Conservation (phyloP, 148 eudicot genomes). For the Persicaria tinctoria region DNA sequence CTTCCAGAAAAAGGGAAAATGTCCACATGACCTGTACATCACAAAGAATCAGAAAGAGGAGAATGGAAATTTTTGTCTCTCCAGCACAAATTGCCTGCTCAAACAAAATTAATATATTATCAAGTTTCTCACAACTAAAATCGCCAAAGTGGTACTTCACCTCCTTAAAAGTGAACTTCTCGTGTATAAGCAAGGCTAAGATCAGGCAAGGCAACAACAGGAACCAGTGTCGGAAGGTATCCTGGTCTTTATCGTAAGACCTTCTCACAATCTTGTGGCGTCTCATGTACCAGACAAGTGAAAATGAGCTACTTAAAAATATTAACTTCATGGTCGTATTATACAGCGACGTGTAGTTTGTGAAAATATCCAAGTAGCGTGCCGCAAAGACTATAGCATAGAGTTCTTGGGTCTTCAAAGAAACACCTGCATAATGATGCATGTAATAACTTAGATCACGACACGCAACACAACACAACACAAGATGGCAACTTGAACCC, state of each 20-base stretch:
- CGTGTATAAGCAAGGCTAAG: constrained; percentile 62
- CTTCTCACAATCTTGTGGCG: constrained; percentile 51
- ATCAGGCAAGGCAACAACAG: constrained; percentile 49
- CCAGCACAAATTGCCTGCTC: not conserved
- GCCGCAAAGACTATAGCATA: constrained; percentile 68
- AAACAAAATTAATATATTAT: not conserved
- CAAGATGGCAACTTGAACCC: not conserved
- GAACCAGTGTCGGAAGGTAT: constrained; percentile 73
- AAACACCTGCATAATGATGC: constrained; percentile 44
- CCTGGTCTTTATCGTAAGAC: constrained; percentile 68
- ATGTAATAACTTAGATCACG: not conserved
- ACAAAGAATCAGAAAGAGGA: constrained; percentile 8
- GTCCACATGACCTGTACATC: constrained; percentile 85
- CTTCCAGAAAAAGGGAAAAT: constrained; percentile 87
- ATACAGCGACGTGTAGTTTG: constrained; percentile 68
- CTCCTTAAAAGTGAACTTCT: constrained; percentile 84
- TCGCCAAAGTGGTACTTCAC: constrained; percentile 24
- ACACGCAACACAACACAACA: not conserved
- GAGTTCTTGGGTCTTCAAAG: constrained; percentile 93
- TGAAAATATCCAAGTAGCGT: constrained; percentile 81
- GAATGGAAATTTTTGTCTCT: not conserved
- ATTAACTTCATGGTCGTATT: constrained; percentile 75
- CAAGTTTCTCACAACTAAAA: constrained; percentile 1
- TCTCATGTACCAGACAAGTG: constrained; percentile 84
- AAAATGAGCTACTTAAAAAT: constrained; percentile 61